A percentile compares a stretch with the other conserved stretches of the same genome.
phyloP scores from a whole-genome alignment of 768 basidiomycete genomes.

The Baorangia bicolor region DNA sequence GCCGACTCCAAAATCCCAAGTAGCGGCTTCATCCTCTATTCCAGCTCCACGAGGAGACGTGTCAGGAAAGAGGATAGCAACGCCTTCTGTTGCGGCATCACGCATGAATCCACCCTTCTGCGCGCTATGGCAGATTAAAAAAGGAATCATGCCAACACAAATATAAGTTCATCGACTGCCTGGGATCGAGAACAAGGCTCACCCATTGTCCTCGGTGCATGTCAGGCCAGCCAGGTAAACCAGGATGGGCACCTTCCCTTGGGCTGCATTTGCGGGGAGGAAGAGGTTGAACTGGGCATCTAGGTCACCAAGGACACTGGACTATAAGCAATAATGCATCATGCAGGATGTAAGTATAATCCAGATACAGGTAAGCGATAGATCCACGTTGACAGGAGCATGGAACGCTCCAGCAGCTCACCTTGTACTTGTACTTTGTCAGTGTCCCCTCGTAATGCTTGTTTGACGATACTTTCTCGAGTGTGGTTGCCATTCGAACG shows the following conservation, averaged over 20 bases:
- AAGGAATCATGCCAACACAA: background rate
- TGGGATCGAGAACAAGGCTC: slow-evolving; percentile 19
- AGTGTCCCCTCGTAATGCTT: slow-evolving; percentile 80
- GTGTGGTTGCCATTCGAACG: slow-evolving; percentile 25
- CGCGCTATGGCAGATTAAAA: slow-evolving; percentile 45
- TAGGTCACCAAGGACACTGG: slow-evolving; percentile 64
- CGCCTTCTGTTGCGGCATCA: slow-evolving; percentile 80
- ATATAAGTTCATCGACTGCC: background rate
- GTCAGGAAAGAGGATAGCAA: slow-evolving; percentile 90
- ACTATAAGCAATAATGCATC: slow-evolving; percentile 42
- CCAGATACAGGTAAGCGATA: background rate
- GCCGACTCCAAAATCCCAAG: slow-evolving; percentile 93
- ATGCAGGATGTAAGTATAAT: background rate
- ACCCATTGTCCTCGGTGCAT: slow-evolving; percentile 95
- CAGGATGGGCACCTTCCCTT: slow-evolving; percentile 66
- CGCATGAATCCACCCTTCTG: slow-evolving; percentile 93
- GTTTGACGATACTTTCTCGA: slow-evolving; percentile 74
- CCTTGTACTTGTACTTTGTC: slow-evolving; percentile 86
- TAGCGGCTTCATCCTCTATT: slow-evolving; percentile 72
- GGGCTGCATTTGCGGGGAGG: slow-evolving; percentile 60
- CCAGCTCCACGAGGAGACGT: slow-evolving; percentile 93
- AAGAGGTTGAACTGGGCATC: slow-evolving; percentile 86
- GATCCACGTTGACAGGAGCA: background rate
- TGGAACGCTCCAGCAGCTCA: slow-evolving; percentile 20
- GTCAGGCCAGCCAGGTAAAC: slow-evolving; percentile 88